A percentile compares a stretch with the other conserved stretches of the same genome.
Conservation (phyloP, 352 stramenopile species). For the Aphanomyces stellatus region DNA sequence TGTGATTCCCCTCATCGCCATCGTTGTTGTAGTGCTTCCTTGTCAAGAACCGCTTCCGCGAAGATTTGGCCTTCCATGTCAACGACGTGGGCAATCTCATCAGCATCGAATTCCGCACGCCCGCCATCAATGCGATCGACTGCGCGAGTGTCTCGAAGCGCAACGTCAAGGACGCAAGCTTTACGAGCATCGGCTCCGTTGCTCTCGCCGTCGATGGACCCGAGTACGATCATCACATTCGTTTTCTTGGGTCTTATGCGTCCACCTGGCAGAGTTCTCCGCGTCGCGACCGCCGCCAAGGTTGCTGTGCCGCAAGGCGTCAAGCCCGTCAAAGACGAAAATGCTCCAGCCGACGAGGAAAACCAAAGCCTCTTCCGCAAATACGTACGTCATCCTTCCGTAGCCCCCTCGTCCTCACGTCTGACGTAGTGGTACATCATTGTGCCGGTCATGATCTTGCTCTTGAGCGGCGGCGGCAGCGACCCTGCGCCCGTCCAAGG, state of each 20-base stretch:
- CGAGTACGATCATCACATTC: conserved; percentile 30
- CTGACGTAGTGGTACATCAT: conserved; percentile 76
- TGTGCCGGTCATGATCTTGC: conserved; percentile 67
- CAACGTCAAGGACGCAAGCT: conserved; percentile 49
- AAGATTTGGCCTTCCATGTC: conserved; percentile 77
- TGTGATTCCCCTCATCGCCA: too few relatives aligned
- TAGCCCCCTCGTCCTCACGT: too few relatives aligned
- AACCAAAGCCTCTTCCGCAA: conserved; percentile 71
- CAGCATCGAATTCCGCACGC: conserved; percentile 73
- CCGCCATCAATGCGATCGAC: conserved; percentile 29
- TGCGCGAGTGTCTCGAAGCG: conserved; percentile 51
- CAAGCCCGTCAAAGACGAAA: conserved; percentile 60
- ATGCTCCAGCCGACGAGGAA: conserved; percentile 48
- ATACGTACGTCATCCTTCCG: conserved; percentile 51
- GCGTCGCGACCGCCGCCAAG: conserved; percentile 29
- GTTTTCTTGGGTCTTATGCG: not conserved
- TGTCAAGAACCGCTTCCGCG: conserved; percentile 54
- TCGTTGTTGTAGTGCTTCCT: conserved; percentile 44
- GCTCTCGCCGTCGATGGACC: conserved; percentile 54
- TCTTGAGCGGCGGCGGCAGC: conserved; percentile 45
- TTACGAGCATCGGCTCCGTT: conserved; percentile 43
- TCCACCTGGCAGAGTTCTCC: conserved; percentile 2
- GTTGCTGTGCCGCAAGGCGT: conserved; percentile 60
- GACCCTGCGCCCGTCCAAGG: conserved; percentile 24
- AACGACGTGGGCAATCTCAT: conserved; percentile 68